A percentile compares a stretch with the other conserved stretches of the same genome.
Conservation (phyloP, 1,139 yeast genomes). For the Yamadazyma buinensis region DNA sequence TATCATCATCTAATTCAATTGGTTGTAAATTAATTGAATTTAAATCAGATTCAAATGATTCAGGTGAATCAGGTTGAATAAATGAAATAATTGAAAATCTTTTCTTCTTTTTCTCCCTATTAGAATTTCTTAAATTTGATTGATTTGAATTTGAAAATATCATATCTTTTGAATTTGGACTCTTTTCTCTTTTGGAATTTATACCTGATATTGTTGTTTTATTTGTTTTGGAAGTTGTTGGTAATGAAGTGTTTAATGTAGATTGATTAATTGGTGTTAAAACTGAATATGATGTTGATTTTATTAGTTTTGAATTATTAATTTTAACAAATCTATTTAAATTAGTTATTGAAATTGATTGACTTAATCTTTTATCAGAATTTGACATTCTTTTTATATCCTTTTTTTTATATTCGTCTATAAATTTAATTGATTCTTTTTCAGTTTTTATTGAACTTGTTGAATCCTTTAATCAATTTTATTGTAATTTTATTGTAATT, state of each 20-base stretch:
- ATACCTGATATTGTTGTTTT: no score
- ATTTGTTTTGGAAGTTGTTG: no score
- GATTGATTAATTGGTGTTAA: no score
- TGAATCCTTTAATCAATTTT: no score
- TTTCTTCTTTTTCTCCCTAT: not conserved
- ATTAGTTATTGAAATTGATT: constrained; percentile 12
- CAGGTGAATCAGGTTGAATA: constrained; percentile 1
- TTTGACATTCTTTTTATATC: no score
- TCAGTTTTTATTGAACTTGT: no score
- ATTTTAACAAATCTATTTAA: constrained; percentile 4
- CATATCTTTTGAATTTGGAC: not conserved
- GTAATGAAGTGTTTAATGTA: no score
- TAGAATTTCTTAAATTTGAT: not conserved
- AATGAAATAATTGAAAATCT: constrained; percentile 7
- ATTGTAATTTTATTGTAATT: no score
- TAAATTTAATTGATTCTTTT: no score
- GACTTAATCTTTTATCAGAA: constrained; percentile 11
- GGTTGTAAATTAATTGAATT: constrained; percentile 5
- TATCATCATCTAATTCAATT: constrained; percentile 5
- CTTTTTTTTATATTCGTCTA: no score
- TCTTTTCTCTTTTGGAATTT: no score
- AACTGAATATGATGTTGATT: not conserved
- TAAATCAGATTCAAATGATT: constrained; percentile 2
- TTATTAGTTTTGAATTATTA: constrained; percentile 1
- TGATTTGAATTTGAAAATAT: not conserved